These are phyloP conservation scores for Tardiomyces blankii DNA, from an alignment of 1,139 yeast species.

Conservation along the genomic window DNA sequence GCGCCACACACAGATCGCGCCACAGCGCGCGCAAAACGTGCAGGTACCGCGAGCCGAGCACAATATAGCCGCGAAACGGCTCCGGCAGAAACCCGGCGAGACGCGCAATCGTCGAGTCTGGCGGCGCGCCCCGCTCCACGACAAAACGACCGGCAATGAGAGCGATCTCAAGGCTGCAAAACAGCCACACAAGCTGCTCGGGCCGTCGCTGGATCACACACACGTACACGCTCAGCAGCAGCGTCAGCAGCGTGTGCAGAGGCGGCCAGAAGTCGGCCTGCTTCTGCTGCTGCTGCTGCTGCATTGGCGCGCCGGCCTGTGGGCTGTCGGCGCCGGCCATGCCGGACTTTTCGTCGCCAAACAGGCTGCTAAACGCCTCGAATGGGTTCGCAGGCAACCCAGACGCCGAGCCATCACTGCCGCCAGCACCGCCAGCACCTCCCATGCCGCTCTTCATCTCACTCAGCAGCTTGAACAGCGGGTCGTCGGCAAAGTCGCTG, in stretches of 20 bases:
- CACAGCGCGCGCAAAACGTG: slow-evolving; percentile 16
- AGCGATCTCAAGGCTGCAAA: slow-evolving; percentile 21
- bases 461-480: slow-evolving; percentile 12
- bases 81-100: slow-evolving; percentile 19
- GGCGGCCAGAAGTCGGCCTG: slow-evolving; percentile 14
- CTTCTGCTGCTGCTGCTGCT: slow-evolving; percentile 1
- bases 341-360: slow-evolving; percentile 6
- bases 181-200: slow-evolving; percentile 16
- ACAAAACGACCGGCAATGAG: slow-evolving; percentile 23
- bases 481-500: slow-evolving; percentile 11
- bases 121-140: slow-evolving; percentile 21
- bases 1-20: slow-evolving; percentile 20
- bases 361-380: too few species aligned
- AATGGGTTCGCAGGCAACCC: too few species aligned
- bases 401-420: too few species aligned
- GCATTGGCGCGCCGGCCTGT: too few species aligned
- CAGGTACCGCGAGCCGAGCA: slow-evolving; percentile 17
- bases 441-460: slow-evolving; percentile 6
- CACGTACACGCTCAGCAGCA: slow-evolving; percentile 9
- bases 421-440: neutral
- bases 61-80: slow-evolving; percentile 18
- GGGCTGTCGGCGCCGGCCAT: neutral
- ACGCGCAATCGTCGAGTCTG: slow-evolving; percentile 16
- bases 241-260: slow-evolving; percentile 15
- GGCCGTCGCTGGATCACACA: slow-evolving; percentile 1